Evolutionary conservation across 805 yeast genomes (phyloP), one percentile per base, ranked within the genome.

Genomic region (Yamadazyma olivae): DNA sequence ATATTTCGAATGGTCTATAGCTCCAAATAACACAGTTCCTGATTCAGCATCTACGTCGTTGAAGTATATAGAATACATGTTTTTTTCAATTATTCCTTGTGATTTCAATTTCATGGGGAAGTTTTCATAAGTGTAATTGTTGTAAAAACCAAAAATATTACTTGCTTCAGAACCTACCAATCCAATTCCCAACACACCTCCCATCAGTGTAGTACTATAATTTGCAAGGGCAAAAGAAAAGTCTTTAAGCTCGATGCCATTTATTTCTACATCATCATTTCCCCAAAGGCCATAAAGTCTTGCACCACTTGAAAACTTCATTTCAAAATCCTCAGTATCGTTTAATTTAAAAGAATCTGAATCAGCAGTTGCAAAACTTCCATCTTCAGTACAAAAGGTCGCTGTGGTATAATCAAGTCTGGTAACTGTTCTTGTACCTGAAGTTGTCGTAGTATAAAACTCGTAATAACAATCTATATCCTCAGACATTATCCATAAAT

Each of bases 161-260:
- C 22, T 10, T 44, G 9, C 23, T 56, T 88, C 95, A 34, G 83
- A 66, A 6, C 78, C 83, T 4, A 73, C 59, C 32, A 83, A 66
- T 6, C 91, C 91, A 42, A 84, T 76, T 18, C 90, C 89, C 31
- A 84, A 58, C 18, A 85, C 90, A n/a, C n/a, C n/a, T 38, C 93
- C 90, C 39, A 71, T 59, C 30, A 6, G 6, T 3, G 90, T 77
- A 2, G 86, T 75, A 24, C 23, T 20, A 7, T 58, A 56, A 50
- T 77, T 77, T 2, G 85, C 93, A 17, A 88, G 77, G 2, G 95
- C 96, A 56, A 89, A 73, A 4, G 87, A 76, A 20, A 83, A 59
- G 38, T 67, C 62, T 0, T 63, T 43, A 9, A 84, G 61, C 3
- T 66, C 56, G 12, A 69, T 56, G 32, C 67, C 74, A 30, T 79